These are phyloP conservation scores for Elsinoe batatas DNA, from an alignment of 2,329 filamentous ascomycete species.

Conservation along the genomic window DNA sequence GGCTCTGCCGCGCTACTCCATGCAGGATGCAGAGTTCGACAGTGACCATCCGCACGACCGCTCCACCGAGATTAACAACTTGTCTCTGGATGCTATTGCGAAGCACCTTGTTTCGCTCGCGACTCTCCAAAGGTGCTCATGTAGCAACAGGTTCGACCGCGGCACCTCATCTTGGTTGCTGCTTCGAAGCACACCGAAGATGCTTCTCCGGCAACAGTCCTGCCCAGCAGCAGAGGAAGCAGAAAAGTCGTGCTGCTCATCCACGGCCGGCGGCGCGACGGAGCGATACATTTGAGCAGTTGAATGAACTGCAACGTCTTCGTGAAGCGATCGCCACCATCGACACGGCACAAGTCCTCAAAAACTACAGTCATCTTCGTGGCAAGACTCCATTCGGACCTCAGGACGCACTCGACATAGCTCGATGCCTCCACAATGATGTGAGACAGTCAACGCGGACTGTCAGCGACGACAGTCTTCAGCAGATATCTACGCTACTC, in stretches of 20 bases:
- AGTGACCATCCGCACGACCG: background rate
- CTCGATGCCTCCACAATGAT: conserved; percentile 28
- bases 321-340: conserved; percentile 17
- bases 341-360: conserved; percentile 18
- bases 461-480: conserved; percentile 10
- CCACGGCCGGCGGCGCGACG: too few relatives aligned
- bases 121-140: background rate
- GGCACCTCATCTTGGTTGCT: too few relatives aligned
- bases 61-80: background rate
- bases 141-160: background rate
- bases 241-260: too few relatives aligned
- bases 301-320: conserved; percentile 14
- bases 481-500: conserved; percentile 23
- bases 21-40: background rate
- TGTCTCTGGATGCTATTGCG: background rate
- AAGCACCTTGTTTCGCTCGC: background rate
- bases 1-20: background rate
- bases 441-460: conserved; percentile 21
- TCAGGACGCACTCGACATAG: conserved; percentile 25
- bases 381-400: conserved; percentile 12
- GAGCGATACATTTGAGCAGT: background rate
- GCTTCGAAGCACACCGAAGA: too few relatives aligned
- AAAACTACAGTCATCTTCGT: conserved; percentile 15
- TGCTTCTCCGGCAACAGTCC: too few relatives aligned
- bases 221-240: too few relatives aligned